phyloP scores from a whole-genome alignment of 2,329 filamentous ascomycete genomes.

The Monosporascus sp. region DNA sequence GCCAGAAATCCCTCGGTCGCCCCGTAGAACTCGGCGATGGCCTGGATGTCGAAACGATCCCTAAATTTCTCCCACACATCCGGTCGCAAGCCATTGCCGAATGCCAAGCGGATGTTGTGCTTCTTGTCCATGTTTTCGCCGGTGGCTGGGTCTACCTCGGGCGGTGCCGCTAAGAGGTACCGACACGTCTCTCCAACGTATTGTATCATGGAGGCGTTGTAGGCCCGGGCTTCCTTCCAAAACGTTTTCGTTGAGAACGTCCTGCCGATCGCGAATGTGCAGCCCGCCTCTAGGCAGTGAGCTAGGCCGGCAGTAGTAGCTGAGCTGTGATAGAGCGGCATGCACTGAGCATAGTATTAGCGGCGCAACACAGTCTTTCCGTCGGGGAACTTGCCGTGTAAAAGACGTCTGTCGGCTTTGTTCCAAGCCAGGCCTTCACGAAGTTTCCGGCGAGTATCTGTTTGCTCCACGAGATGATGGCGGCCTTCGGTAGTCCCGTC shows the following conservation, averaged over 20 bases:
- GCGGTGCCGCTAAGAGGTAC: conserved; percentile 68
- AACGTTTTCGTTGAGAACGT: conserved; percentile 75
- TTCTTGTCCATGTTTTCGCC: conserved; percentile 66
- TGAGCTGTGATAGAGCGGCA: conserved; percentile 87
- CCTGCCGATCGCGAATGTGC: conserved; percentile 66
- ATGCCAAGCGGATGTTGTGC: conserved; percentile 68
- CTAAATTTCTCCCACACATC: conserved; percentile 85
- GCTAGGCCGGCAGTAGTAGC: conserved; percentile 66
- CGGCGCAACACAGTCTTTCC: neutral
- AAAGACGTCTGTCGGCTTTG: conserved; percentile 62
- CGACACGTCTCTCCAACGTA: conserved; percentile 87
- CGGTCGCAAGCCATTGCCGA: conserved; percentile 80
- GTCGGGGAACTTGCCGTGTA: conserved; percentile 58
- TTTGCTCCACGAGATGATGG: conserved; percentile 71
- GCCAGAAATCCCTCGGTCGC: conserved; percentile 68
- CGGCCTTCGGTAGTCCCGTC: conserved; percentile 77
- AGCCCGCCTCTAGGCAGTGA: conserved; percentile 54
- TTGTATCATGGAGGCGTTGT: conserved; percentile 70
- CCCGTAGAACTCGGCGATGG: conserved; percentile 76
- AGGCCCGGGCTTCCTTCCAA: conserved; percentile 70
- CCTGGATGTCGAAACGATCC: conserved; percentile 69
- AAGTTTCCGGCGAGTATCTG: conserved; percentile 49
- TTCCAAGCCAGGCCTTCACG: conserved; percentile 48
- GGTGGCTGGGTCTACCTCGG: conserved; percentile 56
- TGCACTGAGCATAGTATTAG: conserved; percentile 48